These are phyloP conservation scores for Prunella vulgaris DNA, from an alignment of 257 asterid genomes.

Conservation along the genomic window DNA sequence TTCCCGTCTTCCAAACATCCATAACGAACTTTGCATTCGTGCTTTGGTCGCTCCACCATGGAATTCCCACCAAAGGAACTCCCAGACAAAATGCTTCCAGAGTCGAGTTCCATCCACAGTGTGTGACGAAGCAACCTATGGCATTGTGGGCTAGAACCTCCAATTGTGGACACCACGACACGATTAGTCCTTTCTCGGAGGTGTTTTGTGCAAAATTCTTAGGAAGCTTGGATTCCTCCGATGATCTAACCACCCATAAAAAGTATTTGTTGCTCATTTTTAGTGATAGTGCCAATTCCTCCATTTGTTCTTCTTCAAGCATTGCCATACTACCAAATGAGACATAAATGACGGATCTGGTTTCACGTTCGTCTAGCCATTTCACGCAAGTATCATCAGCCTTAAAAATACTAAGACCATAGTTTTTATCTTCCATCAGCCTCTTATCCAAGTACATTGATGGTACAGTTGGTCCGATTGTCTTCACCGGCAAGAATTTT, in stretches of 20 bases:
- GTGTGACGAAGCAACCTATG: conserved; percentile 26
- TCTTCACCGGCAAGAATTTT: conserved; percentile 1
- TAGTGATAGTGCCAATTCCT: conserved; percentile 21
- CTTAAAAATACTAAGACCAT: conserved; percentile 23
- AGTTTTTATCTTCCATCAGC: conserved; percentile 12
- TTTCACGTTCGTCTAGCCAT: conserved; percentile 16
- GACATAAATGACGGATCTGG: conserved; percentile 20
- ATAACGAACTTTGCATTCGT: conserved; percentile 26
- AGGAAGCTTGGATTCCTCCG: conserved; percentile 27
- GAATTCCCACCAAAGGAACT: conserved; percentile 31
- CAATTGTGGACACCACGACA: conserved; percentile 31
- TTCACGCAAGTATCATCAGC: conserved; percentile 12
- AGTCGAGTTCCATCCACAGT: conserved; percentile 38
- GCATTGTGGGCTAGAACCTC: conserved; percentile 26
- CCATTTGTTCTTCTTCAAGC: conserved; percentile 14
- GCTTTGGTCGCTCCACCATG: conserved; percentile 28
- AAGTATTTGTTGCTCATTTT: conserved; percentile 11
- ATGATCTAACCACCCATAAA: conserved; percentile 30
- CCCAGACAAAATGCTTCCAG: conserved; percentile 30
- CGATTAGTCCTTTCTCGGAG: conserved; percentile 21
- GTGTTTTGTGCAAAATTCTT: background rate
- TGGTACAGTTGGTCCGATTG: conserved; percentile 31
- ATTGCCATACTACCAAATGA: conserved; percentile 29
- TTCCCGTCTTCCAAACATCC: conserved; percentile 30
- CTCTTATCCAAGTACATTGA: conserved; percentile 30